phyloP scores from a whole-genome alignment of 345 rosid species.

The Hibiscus syriacus region DNA sequence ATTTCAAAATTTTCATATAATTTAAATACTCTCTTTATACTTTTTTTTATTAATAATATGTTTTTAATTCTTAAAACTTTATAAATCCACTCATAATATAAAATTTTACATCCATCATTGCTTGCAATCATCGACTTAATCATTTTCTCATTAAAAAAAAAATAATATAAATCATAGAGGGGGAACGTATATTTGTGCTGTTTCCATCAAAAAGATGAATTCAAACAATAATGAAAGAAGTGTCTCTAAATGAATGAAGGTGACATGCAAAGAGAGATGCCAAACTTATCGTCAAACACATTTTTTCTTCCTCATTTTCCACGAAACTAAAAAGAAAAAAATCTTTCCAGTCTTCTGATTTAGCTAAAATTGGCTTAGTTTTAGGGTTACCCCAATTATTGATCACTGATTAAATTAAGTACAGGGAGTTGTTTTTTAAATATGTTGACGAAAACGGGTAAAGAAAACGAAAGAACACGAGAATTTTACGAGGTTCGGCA shows the following conservation, averaged over 20 bases:
- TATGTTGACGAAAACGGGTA: too few species aligned
- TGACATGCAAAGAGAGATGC: conserved; percentile 14
- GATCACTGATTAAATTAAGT: not conserved
- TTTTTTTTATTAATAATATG: too few species aligned
- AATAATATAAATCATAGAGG: not conserved
- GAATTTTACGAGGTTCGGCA: too few species aligned
- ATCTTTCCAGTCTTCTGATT: not conserved
- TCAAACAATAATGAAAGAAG: not conserved
- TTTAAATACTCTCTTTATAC: too few species aligned
- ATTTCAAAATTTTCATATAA: too few species aligned
- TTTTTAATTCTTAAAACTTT: too few species aligned
- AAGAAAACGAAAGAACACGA: too few species aligned
- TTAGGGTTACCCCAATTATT: not conserved
- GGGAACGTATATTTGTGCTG: not conserved
- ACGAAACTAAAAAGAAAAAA: conserved; percentile 11
- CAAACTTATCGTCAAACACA: conserved; percentile 1
- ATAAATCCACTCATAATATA: too few species aligned
- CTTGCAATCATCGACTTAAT: not conserved
- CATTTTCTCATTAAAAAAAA: not conserved
- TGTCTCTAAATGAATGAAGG: not conserved
- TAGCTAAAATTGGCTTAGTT: not conserved
- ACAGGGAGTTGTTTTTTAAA: conserved; percentile 9
- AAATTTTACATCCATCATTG: too few species aligned
- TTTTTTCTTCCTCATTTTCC: conserved; percentile 18
- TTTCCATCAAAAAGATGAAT: conserved; percentile 13